Conservation (phyloP, 202 grass and related monocot genomes). For the Brachypodium distachyon region DNA sequence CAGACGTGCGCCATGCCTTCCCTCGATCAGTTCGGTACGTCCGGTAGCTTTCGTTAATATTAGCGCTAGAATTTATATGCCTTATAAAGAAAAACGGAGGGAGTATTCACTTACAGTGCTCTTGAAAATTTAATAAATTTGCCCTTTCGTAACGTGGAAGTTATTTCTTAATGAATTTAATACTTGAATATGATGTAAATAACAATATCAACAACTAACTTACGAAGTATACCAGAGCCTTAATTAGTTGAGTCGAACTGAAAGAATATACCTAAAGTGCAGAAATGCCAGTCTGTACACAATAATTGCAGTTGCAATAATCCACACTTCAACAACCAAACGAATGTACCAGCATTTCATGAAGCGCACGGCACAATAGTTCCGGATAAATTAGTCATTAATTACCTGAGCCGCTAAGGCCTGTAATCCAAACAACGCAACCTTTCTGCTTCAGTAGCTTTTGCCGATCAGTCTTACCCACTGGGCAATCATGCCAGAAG, state of each 20-base stretch:
- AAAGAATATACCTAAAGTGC: not conserved
- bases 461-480: slow-evolving; percentile 60
- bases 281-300: not conserved
- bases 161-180: not conserved
- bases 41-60: too few species aligned
- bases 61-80: too few species aligned
- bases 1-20: too few species aligned
- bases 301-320: not conserved
- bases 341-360: not conserved
- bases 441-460: slow-evolving; percentile 72
- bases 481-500: slow-evolving; percentile 75
- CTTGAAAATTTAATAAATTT: not conserved
- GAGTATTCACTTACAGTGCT: not conserved
- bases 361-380: not conserved
- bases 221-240: not conserved
- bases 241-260: not conserved
- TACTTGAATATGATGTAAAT: not conserved
- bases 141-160: not conserved
- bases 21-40: too few species aligned
- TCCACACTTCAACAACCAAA: not conserved
- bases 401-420: slow-evolving; percentile 81
- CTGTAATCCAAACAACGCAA: slow-evolving; percentile 81
- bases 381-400: not conserved
- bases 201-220: not conserved
- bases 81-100: too few species aligned